Evolutionary conservation across 78 protist genomes (phyloP).

Genomic region (slime mould (Dictyostelium discoideum)): DNA sequence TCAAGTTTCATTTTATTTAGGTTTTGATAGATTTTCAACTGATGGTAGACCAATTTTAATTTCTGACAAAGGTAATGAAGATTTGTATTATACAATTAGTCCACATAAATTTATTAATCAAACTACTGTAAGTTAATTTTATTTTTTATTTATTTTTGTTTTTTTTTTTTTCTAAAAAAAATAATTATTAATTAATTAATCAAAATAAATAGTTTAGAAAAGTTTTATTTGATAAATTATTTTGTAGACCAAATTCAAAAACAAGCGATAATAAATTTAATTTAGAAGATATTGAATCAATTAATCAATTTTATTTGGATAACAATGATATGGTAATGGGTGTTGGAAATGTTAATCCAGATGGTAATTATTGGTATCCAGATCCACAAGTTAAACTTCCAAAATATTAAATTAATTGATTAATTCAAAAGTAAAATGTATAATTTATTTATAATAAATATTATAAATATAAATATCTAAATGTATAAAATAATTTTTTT

Average conservation of each 20-base stretch:
- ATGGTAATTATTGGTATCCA: constrained; percentile 55
- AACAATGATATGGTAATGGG: background rate
- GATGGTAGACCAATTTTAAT: constrained; percentile 63
- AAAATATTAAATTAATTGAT: too few relatives aligned
- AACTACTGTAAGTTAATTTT: background rate
- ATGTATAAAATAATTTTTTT: too few relatives aligned
- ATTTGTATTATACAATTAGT: constrained; percentile 26
- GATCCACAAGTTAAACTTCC: background rate
- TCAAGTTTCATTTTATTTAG: constrained; percentile 35
- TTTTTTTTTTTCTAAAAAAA: too few relatives aligned
- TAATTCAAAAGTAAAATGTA: too few relatives aligned
- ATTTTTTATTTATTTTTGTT: background rate
- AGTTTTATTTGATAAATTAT: constrained; percentile 44
- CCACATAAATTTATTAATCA: constrained; percentile 32
- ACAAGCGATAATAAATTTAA: constrained; percentile 45
- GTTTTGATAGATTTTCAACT: constrained; percentile 35
- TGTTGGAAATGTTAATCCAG: background rate
- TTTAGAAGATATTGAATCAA: background rate
- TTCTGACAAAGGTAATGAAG: constrained; percentile 38
- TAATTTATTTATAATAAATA: too few relatives aligned
- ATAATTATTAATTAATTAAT: too few relatives aligned
- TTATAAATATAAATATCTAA: too few relatives aligned
- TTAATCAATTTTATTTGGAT: constrained; percentile 1
- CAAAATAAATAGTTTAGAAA: background rate
- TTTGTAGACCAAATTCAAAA: constrained; percentile 14